Evolutionary conservation across 2,329 filamentous ascomycete species (phyloP).

Genomic region (Diplocarpon rosae): DNA sequence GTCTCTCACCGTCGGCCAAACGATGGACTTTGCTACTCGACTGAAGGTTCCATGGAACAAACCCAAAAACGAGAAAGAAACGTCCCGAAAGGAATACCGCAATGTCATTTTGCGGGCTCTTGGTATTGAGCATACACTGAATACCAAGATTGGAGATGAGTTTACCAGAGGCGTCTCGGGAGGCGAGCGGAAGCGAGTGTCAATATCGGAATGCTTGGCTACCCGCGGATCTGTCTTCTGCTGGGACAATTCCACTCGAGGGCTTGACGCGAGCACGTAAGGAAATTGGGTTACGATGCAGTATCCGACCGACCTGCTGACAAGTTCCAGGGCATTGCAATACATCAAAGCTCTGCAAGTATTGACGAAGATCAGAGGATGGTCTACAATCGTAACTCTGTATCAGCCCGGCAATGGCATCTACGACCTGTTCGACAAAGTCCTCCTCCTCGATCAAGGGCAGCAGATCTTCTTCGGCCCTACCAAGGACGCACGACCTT

Average conservation of each 20-base stretch:
- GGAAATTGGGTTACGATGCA: too few relatives aligned
- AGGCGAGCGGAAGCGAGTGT: slow-evolving; percentile 50
- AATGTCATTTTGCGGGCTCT: slow-evolving; percentile 25
- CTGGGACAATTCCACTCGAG: slow-evolving; percentile 58
- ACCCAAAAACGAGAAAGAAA: slow-evolving; percentile 10
- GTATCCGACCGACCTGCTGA: slow-evolving; percentile 45
- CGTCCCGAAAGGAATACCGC: slow-evolving; percentile 31
- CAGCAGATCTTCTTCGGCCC: slow-evolving; percentile 57
- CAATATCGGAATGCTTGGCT: slow-evolving; percentile 39
- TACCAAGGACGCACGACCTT: slow-evolving; percentile 44
- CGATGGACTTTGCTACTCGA: slow-evolving; percentile 43
- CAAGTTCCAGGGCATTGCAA: slow-evolving; percentile 51
- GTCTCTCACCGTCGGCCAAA: slow-evolving; percentile 38
- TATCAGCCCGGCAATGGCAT: slow-evolving; percentile 64
- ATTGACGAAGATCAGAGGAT: slow-evolving; percentile 50
- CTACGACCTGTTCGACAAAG: slow-evolving; percentile 60
- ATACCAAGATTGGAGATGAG: slow-evolving; percentile 46
- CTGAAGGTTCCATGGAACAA: slow-evolving; percentile 32
- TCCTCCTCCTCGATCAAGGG: slow-evolving; percentile 55
- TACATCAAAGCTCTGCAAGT: slow-evolving; percentile 50
- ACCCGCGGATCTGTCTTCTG: slow-evolving; percentile 38
- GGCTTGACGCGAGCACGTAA: slow-evolving; percentile 50
- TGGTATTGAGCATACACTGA: slow-evolving; percentile 44
- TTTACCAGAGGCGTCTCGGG: slow-evolving; percentile 52
- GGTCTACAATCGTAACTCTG: slow-evolving; percentile 51